Conservation (phyloP, 2,329 filamentous ascomycete species). For the Alternaria novae-zelandiae region DNA sequence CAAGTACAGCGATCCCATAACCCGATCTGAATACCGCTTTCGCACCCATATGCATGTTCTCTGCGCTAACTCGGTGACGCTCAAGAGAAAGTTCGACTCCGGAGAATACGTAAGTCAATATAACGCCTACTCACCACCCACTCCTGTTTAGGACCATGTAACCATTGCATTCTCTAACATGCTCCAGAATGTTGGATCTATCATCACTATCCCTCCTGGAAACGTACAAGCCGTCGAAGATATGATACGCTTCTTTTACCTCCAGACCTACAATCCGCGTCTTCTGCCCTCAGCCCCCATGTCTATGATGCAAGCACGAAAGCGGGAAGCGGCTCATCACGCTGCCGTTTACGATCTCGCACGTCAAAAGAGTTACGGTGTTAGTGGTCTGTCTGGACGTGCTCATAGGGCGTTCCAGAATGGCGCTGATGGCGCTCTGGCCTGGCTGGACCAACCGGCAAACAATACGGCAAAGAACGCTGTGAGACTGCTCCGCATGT, state of each 20-base stretch:
- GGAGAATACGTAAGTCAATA: too few relatives aligned
- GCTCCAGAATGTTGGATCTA: not conserved
- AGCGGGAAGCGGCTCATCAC: not conserved
- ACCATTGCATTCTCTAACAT: too few relatives aligned
- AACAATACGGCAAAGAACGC: not conserved
- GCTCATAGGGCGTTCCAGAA: not conserved
- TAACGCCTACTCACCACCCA: too few relatives aligned
- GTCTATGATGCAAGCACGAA: too few relatives aligned
- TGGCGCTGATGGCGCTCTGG: not conserved
- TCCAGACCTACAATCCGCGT: not conserved
- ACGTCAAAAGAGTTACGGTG: not conserved
- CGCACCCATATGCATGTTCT: not conserved
- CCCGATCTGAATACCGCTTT: not conserved
- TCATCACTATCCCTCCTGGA: not conserved
- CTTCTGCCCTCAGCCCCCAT: not conserved
- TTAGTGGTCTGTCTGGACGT: not conserved
- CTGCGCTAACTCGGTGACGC: not conserved
- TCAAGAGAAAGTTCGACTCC: not conserved
- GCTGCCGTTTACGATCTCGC: not conserved
- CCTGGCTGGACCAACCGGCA: not conserved
- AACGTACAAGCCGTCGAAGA: not conserved
- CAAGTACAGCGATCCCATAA: not conserved
- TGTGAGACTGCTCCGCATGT: not conserved
- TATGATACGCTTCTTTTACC: not conserved
- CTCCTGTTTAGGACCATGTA: too few relatives aligned